Evolutionary conservation across 805 yeast genomes (phyloP), one percentile per base, ranked within the genome.

Genomic region (Metschnikowia noctiluminum): DNA sequence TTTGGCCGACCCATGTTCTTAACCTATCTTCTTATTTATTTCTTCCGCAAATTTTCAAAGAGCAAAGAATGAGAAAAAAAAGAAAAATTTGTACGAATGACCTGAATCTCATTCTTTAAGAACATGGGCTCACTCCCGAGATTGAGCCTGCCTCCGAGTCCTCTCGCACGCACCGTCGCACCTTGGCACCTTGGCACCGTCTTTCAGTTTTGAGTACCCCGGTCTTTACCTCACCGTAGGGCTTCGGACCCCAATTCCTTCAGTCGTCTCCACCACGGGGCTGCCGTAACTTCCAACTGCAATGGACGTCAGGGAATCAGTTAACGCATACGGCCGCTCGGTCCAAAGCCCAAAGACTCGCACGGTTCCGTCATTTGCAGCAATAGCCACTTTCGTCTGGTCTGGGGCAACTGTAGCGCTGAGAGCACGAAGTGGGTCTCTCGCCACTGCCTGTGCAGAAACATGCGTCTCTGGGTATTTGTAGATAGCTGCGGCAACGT

Each of bases 321-420:
- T 54, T 13, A 14, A 65, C 54, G 8, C 66, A 62, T 37, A 67
- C 66, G 21, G 57, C 50, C 79, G 39, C 30, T 46, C 43, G 1
- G 57, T 68, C 96, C 96, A 90, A 7, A 89, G 54, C 43, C 81
- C 76, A 64, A 85, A 89, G 39, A 90, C 83, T 47, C 92, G 66
- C 1, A 90, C 79, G 0, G 94, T 84, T 52, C 83, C 85, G 64
- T 89, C 96, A 60, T 83, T 87, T 0, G 89, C 74, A 0, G 94
- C 91, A 1, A 87, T 81, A 50, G 92, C 85, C 0, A 90, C 68
- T 1, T 82, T 71, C 11, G 74, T 69, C 14, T 70, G 74, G 59
- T 84, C 85, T 7, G 90, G 89, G 0, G 95, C 84, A 7, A 76
- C 50, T 2, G 78, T 82, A 1, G 94, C 83, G 50, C 87, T 78